Percentiles rank a stretch among this genome's conserved stretches.
These are phyloP conservation scores for Hondaea fermentalgiana DNA, from an alignment of 108 stramenopile genomes.

Conservation along the genomic window DNA sequence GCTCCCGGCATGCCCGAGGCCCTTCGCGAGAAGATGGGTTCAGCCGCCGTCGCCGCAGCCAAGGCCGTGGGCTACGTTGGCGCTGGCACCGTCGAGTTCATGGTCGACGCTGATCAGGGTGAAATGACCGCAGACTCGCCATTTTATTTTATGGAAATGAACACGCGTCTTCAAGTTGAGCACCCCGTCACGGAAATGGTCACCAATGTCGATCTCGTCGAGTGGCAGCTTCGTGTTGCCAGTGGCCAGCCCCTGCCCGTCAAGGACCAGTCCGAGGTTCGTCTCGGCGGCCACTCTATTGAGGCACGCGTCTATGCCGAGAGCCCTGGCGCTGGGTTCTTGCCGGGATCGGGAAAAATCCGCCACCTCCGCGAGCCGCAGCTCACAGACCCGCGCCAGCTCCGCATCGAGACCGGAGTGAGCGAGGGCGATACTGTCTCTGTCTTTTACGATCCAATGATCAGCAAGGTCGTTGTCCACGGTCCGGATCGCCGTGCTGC, in stretches of 20 bases:
- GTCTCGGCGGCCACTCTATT: slow-evolving; percentile 40
- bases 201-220: slow-evolving; percentile 78
- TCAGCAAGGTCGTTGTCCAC: slow-evolving; percentile 49
- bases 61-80: slow-evolving; percentile 78
- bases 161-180: slow-evolving; percentile 87
- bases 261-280: background rate
- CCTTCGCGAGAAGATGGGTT: slow-evolving; percentile 59
- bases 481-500: slow-evolving; percentile 44
- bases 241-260: slow-evolving; percentile 70
- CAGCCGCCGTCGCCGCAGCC: slow-evolving; percentile 72
- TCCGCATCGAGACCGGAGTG: slow-evolving; percentile 50
- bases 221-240: slow-evolving; percentile 81
- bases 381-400: background rate
- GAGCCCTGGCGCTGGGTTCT: slow-evolving; percentile 38
- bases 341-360: slow-evolving; percentile 52
- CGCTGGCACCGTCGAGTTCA: slow-evolving; percentile 96
- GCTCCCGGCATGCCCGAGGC: slow-evolving; percentile 66
- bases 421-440: slow-evolving; percentile 43
- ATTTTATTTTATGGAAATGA: slow-evolving; percentile 93
- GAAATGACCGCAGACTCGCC: slow-evolving; percentile 12
- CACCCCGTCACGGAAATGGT: slow-evolving; percentile 85
- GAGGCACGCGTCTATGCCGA: slow-evolving; percentile 62
- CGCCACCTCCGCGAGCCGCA: slow-evolving; percentile 30
- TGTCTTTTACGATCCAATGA: slow-evolving; percentile 55
- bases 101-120: slow-evolving; percentile 57